Base-by-base conservation (phyloP, 1,284 basidiomycete genomes). In the Heliocybe sulcata region DNA sequence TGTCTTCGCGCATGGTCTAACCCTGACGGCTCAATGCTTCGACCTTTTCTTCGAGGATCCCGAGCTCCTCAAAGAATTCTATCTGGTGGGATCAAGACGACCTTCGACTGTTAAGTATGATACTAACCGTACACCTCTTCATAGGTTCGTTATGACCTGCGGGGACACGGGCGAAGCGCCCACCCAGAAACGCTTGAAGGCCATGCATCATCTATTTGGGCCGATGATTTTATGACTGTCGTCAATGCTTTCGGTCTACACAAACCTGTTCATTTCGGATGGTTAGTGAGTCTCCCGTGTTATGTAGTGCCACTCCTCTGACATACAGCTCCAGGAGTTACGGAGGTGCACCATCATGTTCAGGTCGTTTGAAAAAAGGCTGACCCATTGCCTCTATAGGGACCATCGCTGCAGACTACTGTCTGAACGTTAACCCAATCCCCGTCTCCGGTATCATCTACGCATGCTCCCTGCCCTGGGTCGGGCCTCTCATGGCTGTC, bases 1-100 rank as follows among this genome's bases (percentile, higher is more conserved):
- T 22, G 64, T 75, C 29, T 69, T 76, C 56, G 65, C 74, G 14
- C 73, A 74, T 58, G 73, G 71, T 51, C 63, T 63, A 8, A 56
- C 71, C 35, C 65, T 63, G 29, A 57, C 63, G 12, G 58, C 63
- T 8, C 66, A 9, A 35, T 35, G 67, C 19, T 75, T 69, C 50
- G 67, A 74, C 56, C 59, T 4, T 6, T 8, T 42, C 8, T 42
- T 42, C n/a, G 38, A 6, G 19, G 38, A 42, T n/a, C 4, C 4
- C 8, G 8, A 16, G 16, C 38, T 42, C 19, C 19, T 42, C 16
- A 6, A n/a, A 20, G 16, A 42, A 16, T 42, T 42, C 19, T 42
- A 42, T 42, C 38, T 42, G 12, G 38, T 42, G 19, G 8, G 4
- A 31, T 31, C n/a, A 16, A 16, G 4, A 20, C n/a, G n/a, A 42